These are phyloP conservation scores for Penicillium alfredii DNA, from an alignment of 495 filamentous ascomycete genomes.

Conservation along the genomic window DNA sequence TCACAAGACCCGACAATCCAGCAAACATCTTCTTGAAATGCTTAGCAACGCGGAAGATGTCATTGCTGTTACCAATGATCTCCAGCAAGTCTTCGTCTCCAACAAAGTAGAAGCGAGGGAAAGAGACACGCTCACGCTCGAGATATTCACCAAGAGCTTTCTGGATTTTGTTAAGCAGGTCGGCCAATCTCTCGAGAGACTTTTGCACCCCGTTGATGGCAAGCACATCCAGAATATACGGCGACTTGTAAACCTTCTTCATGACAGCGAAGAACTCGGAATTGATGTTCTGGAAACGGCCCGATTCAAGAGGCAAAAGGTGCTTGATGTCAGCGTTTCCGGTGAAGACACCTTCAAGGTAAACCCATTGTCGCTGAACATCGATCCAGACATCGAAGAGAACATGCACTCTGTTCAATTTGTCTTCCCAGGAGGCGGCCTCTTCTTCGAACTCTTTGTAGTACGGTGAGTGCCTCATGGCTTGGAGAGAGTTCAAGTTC, in stretches of 20 bases:
- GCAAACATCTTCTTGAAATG: constrained; percentile 99
- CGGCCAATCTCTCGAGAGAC: constrained; percentile 86
- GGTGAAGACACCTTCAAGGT: constrained; percentile 96
- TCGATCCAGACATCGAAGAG: constrained; percentile 99
- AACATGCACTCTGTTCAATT: constrained; percentile 92
- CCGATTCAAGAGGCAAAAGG: constrained; percentile 89
- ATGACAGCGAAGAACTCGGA: constrained; percentile 95
- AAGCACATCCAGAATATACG: constrained; percentile 89
- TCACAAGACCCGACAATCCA: constrained; percentile 79
- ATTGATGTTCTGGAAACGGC: constrained; percentile 97
- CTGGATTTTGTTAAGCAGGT: constrained; percentile 97
- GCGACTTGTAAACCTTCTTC: constrained; percentile 96
- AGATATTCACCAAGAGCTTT: constrained; percentile 98
- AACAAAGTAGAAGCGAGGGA: constrained; percentile 98
- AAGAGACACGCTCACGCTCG: constrained; percentile 92
- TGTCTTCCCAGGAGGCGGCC: constrained; percentile 94
- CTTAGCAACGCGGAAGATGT: constrained; percentile 90
- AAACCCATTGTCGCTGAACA: constrained; percentile 98
- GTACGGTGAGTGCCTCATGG: constrained; percentile 98
- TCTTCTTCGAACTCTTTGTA: constrained; percentile 99
- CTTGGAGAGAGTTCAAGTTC: constrained; percentile 93
- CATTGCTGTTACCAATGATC: constrained; percentile 98
- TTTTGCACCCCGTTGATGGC: constrained; percentile 94
- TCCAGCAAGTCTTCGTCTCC: constrained; percentile 98
- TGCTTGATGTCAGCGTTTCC: constrained; percentile 99